Percentiles rank a stretch among this genome's conserved stretches.
These are phyloP conservation scores for Psilocybe azurescens DNA, from an alignment of 768 basidiomycete species.

Conservation along the genomic window DNA sequence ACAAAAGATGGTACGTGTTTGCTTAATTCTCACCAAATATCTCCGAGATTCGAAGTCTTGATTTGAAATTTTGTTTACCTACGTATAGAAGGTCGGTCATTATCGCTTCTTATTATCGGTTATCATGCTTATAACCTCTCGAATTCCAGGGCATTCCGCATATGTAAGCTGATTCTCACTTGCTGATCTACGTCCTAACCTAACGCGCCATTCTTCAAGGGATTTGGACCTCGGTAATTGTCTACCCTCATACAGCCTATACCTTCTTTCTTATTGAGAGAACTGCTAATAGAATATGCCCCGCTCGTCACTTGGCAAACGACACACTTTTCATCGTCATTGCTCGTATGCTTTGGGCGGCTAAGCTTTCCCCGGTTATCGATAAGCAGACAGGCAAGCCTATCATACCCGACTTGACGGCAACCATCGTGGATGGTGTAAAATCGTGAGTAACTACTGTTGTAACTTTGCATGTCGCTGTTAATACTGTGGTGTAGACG, in stretches of 20 bases:
- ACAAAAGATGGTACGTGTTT: conserved; percentile 4
- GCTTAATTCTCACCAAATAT: not conserved
- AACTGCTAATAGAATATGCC: not conserved
- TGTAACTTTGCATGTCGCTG: no score
- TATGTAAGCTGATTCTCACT: not conserved
- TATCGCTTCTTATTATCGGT: no score
- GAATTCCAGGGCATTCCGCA: not conserved
- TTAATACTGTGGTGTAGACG: no score
- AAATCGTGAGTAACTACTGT: no score
- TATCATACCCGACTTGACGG: no score
- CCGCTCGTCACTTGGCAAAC: conserved; percentile 1
- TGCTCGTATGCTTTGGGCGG: not conserved
- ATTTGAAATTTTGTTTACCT: no score
- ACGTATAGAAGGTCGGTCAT: no score
- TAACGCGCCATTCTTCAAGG: not conserved
- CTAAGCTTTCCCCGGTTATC: no score
- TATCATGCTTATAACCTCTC: not conserved
- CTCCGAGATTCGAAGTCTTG: not conserved
- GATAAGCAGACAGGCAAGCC: no score
- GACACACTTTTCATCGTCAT: conserved; percentile 5
- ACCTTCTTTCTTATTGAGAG: not conserved
- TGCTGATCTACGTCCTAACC: not conserved
- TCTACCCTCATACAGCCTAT: no score
- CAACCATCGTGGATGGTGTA: no score
- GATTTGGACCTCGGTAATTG: no score